These are phyloP conservation scores for Alternaria arbusti DNA, from an alignment of 2,329 filamentous ascomycete species.

Conservation along the genomic window DNA sequence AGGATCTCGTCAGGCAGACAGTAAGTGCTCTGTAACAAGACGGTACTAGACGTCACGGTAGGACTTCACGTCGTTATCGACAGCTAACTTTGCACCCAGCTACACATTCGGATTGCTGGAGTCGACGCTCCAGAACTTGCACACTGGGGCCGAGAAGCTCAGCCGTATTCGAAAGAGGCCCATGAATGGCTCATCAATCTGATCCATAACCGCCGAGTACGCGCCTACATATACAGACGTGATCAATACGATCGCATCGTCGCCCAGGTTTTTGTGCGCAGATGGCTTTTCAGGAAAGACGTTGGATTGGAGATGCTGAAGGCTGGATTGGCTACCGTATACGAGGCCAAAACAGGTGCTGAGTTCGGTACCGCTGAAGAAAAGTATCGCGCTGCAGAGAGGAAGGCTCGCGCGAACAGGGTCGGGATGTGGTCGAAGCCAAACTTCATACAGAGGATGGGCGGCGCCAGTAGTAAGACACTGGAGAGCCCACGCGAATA, in stretches of 20 bases:
- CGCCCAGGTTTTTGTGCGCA: slow-evolving; percentile 79
- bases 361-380: slow-evolving; percentile 78
- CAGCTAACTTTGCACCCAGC: slow-evolving; percentile 57
- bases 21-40: slow-evolving; percentile 56
- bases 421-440: slow-evolving; percentile 71
- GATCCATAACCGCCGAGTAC: slow-evolving; percentile 74
- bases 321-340: slow-evolving; percentile 83
- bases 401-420: slow-evolving; percentile 51
- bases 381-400: slow-evolving; percentile 71
- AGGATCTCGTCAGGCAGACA: slow-evolving; percentile 76
- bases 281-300: slow-evolving; percentile 72
- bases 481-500: slow-evolving; percentile 86
- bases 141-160: slow-evolving; percentile 87
- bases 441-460: slow-evolving; percentile 47
- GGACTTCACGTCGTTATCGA: neutral
- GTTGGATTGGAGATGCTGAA: slow-evolving; percentile 91
- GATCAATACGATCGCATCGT: slow-evolving; percentile 95
- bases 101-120: slow-evolving; percentile 87
- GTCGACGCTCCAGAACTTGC: slow-evolving; percentile 91
- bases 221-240: slow-evolving; percentile 79
- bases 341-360: slow-evolving; percentile 87
- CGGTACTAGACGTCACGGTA: neutral
- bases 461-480: slow-evolving; percentile 59
- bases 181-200: slow-evolving; percentile 79
- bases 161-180: slow-evolving; percentile 84